Percentiles rank a stretch among this genome's conserved stretches.
These are phyloP conservation scores for Pseudogymnoascus sp. DNA, from an alignment of 2,329 filamentous ascomycete genomes.

Conservation along the genomic window DNA sequence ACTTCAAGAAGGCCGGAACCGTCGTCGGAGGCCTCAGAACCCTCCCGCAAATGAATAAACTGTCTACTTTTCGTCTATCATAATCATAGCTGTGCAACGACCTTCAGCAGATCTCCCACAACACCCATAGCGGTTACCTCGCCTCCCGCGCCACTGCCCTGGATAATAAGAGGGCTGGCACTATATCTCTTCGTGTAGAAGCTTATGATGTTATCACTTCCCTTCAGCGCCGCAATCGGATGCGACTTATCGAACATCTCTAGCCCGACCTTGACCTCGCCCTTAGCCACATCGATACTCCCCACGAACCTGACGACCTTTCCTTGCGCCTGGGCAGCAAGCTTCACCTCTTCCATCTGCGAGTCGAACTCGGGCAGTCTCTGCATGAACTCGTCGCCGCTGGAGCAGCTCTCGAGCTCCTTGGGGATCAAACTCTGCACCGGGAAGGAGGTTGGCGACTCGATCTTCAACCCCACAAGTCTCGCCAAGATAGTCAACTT, in stretches of 20 bases:
- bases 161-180: slow-evolving; percentile 81
- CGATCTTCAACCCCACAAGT: slow-evolving; percentile 70
- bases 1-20: not conserved
- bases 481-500: slow-evolving; percentile 94
- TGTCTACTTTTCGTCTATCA: slow-evolving; percentile 1
- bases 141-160: slow-evolving; percentile 87
- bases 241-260: slow-evolving; percentile 83
- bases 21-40: not conserved
- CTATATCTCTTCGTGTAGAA: slow-evolving; percentile 97
- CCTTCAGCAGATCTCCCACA: slow-evolving; percentile 86
- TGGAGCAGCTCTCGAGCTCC: slow-evolving; percentile 68
- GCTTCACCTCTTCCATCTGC: slow-evolving; percentile 84
- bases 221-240: slow-evolving; percentile 89
- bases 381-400: slow-evolving; percentile 78
- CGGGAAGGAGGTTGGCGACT: slow-evolving; percentile 80
- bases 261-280: slow-evolving; percentile 82
- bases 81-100: slow-evolving; percentile 57
- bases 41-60: not conserved
- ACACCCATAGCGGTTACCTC: slow-evolving; percentile 98
- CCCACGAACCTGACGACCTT: slow-evolving; percentile 94
- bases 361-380: slow-evolving; percentile 73
- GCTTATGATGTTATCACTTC: slow-evolving; percentile 97
- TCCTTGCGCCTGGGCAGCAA: slow-evolving; percentile 73
- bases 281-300: slow-evolving; percentile 75
- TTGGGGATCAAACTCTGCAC: slow-evolving; percentile 89